A percentile compares a stretch with the other conserved stretches of the same genome.
These are phyloP conservation scores for Colletotrichum truncatum DNA, from an alignment of 2,329 filamentous ascomycete genomes.

Conservation along the genomic window DNA sequence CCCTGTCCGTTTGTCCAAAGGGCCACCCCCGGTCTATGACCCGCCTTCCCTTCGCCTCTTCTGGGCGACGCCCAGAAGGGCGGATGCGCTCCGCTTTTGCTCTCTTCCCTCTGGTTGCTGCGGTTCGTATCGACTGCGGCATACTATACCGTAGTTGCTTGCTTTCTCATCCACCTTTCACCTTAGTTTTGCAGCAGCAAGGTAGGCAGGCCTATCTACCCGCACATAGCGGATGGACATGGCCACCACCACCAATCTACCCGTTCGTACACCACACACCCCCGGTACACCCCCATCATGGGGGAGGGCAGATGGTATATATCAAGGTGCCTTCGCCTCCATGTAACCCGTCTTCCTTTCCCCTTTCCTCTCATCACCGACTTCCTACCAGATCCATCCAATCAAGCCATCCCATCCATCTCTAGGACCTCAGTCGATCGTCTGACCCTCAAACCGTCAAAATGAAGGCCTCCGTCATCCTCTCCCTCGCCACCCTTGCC, in stretches of 20 bases:
- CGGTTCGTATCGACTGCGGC: conserved; percentile 18
- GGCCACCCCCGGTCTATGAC: conserved; percentile 20
- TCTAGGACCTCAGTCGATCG: conserved; percentile 32
- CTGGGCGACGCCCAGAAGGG: conserved; percentile 13
- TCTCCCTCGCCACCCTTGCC: conserved; percentile 47
- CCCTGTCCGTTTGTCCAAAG: conserved; percentile 15
- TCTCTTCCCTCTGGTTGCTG: conserved; percentile 13
- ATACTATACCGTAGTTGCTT: conserved; percentile 5
- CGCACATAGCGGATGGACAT: not conserved
- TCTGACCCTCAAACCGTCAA: conserved; percentile 35
- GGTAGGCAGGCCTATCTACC: not conserved
- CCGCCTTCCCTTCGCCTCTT: conserved; percentile 12
- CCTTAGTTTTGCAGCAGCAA: not conserved
- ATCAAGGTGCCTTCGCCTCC: conserved; percentile 27
- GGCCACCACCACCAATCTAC: not conserved
- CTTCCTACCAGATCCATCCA: conserved; percentile 32
- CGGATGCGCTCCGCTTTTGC: conserved; percentile 9
- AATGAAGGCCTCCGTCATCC: conserved; percentile 52
- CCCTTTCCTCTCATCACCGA: conserved; percentile 32
- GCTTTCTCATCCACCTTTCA: not conserved
- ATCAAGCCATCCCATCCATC: conserved; percentile 27
- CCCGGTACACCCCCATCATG: not conserved
- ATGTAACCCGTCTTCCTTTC: conserved; percentile 15
- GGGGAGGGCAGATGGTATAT: conserved; percentile 24
- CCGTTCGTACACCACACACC: not conserved